A percentile compares a stretch with the other conserved stretches of the same genome.
These are phyloP conservation scores for Leishmania aethiopica DNA, from an alignment of 208 protist genomes.

Conservation along the genomic window DNA sequence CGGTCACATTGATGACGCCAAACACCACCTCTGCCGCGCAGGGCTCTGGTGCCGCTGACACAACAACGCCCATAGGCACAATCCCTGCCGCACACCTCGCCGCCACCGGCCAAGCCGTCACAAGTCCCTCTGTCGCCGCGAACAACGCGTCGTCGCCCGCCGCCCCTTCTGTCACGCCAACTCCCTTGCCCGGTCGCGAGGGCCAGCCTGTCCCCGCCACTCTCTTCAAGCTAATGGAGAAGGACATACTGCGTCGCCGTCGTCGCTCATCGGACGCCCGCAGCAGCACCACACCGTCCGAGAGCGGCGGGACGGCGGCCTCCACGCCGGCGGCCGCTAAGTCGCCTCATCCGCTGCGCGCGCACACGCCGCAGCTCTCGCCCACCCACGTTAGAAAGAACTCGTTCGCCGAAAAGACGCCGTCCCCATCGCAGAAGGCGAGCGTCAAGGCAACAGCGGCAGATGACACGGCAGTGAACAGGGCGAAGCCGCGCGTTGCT, in stretches of 20 bases:
- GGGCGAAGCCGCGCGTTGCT: conserved; percentile 10
- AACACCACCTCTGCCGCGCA: background rate
- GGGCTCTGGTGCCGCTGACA: background rate
- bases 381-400: conserved; percentile 8
- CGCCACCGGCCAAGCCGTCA: conserved; percentile 11
- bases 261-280: conserved; percentile 1
- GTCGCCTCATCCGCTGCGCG: conserved; percentile 10
- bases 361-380: conserved; percentile 16
- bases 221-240: conserved; percentile 5
- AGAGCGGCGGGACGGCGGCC: background rate
- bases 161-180: background rate
- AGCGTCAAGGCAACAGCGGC: background rate
- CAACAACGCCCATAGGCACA: background rate
- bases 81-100: conserved; percentile 17
- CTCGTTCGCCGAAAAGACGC: background rate
- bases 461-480: background rate
- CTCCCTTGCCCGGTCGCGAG: background rate
- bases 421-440: background rate
- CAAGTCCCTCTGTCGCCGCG: background rate
- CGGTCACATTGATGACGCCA: conserved; percentile 6
- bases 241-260: conserved; percentile 3
- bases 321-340: background rate
- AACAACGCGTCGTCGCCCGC: background rate
- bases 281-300: conserved; percentile 15
- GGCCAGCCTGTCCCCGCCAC: background rate